Base-by-base conservation (phyloP, 2,329 filamentous ascomycete species). In the Aspergillus niger region DNA sequence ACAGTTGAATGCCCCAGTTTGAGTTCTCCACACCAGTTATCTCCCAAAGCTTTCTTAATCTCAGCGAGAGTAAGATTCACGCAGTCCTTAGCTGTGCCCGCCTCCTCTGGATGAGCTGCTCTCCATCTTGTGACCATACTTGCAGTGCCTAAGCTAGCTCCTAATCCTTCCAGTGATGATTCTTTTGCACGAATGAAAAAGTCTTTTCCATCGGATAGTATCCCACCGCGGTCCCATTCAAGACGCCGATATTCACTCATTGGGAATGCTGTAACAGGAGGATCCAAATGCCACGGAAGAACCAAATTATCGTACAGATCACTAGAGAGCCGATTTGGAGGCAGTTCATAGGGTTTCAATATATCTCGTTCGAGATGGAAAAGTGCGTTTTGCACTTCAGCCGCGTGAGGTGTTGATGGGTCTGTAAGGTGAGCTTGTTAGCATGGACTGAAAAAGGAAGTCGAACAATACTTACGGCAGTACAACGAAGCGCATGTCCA, bases 221-320 rank as follows among this genome's bases (percentile, higher is more conserved):
- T 24, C 17, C 38, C 51, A 20, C 24, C n/a, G 8, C 38, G 38
- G 26, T 43, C 39, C 51, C 38, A 44, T 38, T 43, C 38, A 13
- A 17, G 17, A 3, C 51, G 36, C 10, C 26, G n/a, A 28, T 20
- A 54, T 3, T 38, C 36, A 2, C 6, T 17, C 7, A 43, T 5
- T 3, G 79, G 74, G 61, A 86, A 82, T 1, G 66, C 76, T 0
- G 58, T 10, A 0, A 77, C 70, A 0, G 74, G 66, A 0, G 62
- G 52, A 4, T 69, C 63, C 3, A 78, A 26, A 0, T 72, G 76
- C 85, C 84, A 88, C 0, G 85, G 85, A 15, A 86, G 69, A 4
- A 64, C 60, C 2, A 86, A 72, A 11, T 75, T 68, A 0, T 63
- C 57, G 65, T 85, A 86, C 13, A 76, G 63, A 8, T 73, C 67